phyloP scores from a whole-genome alignment of 441 rosid species.

The Brassica balearica region DNA sequence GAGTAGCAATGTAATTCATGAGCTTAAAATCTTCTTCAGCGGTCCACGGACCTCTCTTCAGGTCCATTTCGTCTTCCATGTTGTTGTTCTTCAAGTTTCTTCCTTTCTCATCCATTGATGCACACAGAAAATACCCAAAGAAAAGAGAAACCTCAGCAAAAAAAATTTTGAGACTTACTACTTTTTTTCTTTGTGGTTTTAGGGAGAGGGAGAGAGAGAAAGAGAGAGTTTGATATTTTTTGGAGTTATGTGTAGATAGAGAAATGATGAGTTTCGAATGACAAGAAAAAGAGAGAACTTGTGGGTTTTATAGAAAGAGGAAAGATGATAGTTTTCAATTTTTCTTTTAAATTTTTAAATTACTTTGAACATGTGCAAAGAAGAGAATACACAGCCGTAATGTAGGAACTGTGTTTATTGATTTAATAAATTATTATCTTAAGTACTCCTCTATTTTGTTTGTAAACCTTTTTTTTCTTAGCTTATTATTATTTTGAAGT shows the following conservation, averaged over 20 bases:
- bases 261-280: constrained; percentile 50
- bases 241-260: constrained; percentile 60
- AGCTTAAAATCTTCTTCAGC: constrained; percentile 71
- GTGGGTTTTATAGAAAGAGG: constrained; percentile 43
- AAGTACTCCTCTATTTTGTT: constrained; percentile 34
- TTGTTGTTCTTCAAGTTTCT: constrained; percentile 43
- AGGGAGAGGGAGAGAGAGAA: constrained; percentile 14
- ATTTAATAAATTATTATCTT: constrained; percentile 18
- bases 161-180: constrained; percentile 26
- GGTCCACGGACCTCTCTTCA: constrained; percentile 69
- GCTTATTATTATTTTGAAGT: neutral
- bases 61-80: constrained; percentile 66
- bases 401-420: constrained; percentile 37
- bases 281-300: constrained; percentile 43
- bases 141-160: constrained; percentile 43
- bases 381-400: constrained; percentile 54
- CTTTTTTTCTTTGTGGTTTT: constrained; percentile 10
- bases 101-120: constrained; percentile 62
- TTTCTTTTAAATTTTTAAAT: constrained; percentile 31
- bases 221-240: constrained; percentile 27
- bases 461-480: constrained; percentile 26
- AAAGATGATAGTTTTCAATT: constrained; percentile 42
- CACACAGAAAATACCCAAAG: constrained; percentile 45
- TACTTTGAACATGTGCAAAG: constrained; percentile 48
- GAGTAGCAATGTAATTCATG: constrained; percentile 62